Base-by-base conservation (phyloP, 768 basidiomycete genomes). In the Amanita pallidorosea region DNA sequence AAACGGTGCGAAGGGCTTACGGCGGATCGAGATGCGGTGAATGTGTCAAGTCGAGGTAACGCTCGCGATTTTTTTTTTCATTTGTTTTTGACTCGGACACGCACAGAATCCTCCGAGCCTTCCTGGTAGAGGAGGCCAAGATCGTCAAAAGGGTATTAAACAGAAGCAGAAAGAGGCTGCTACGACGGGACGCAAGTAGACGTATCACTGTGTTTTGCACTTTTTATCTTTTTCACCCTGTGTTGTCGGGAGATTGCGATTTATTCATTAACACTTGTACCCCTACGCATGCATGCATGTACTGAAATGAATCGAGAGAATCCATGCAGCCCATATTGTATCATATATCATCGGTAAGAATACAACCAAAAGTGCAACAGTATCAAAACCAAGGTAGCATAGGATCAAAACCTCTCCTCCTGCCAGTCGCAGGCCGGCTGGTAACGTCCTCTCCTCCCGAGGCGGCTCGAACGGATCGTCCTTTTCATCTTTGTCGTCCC, bases 101-200 rank as follows among this genome's bases (percentile, higher is more conserved):
- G 9, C 11, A 3, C 56, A 97, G 96, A 56, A 94, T 99, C 61
- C 85, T 98, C 60, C 89, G 96, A 54, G 93, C 96, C 56, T 99
- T 99, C 84, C 73, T 99, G 54, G 89, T 99, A 36, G 96, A 98
- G 77, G 96, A 99, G 76, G 96, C 96, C 41, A 98, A 98, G 78
- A 98, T 99, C 61, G 96, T 99, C 65, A 99, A 99, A 85, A 86
- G 81, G 73, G 95, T 98, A 93, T 97, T 79, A 96, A 96, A 77
- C 85, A 86, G 64, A 90, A 89, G 70, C 72, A 80, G 67, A 76
- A 76, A 63, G 65, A 62, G 34, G 57, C 66, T 42, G 54, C 58
- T 52, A 57, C 65, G 57, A 41, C 47, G 13, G 18, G 23, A 42
- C 68, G 70, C 61, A 74, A 75, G 63, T 73, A 73, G 61, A 64